These are phyloP conservation scores for Penicillium sp. DNA, from an alignment of 2,329 filamentous ascomycete genomes.

Conservation along the genomic window DNA sequence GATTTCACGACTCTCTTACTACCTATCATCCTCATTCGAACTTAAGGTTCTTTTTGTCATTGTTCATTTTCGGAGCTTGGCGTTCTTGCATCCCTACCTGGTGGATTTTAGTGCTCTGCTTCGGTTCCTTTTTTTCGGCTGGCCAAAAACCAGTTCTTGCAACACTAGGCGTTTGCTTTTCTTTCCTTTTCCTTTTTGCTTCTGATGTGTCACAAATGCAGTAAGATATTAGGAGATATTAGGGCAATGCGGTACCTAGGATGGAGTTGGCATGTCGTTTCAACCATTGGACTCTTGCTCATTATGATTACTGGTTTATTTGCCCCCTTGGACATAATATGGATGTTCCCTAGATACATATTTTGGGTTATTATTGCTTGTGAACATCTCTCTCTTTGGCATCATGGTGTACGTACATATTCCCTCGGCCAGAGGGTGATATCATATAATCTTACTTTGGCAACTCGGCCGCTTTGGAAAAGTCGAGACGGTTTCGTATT, in stretches of 20 bases:
- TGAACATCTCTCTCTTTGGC: not conserved
- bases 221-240: conserved; percentile 24
- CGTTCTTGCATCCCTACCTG: conserved; percentile 17
- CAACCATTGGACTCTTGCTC: conserved; percentile 4
- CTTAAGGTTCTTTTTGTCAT: conserved; percentile 18
- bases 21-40: conserved; percentile 8
- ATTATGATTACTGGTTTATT: conserved; percentile 10
- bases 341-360: not conserved
- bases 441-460: no score
- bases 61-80: conserved; percentile 24
- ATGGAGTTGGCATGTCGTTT: conserved; percentile 16
- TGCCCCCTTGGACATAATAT: conserved; percentile 19
- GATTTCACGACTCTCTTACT: conserved; percentile 28
- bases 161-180: conserved; percentile 21
- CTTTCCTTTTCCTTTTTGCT: conserved; percentile 2
- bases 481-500: not conserved
- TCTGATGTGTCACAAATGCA: conserved; percentile 4
- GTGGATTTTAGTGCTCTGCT: conserved; percentile 9
- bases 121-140: conserved; percentile 18
- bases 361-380: not conserved
- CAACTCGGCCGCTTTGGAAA: not conserved
- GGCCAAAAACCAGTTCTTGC: conserved; percentile 16
- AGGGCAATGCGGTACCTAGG: conserved; percentile 15
- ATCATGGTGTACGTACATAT: not conserved
- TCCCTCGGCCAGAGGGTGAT: not conserved